Percentiles rank a stretch among this genome's conserved stretches.
These are phyloP conservation scores for Quercus lobata DNA, from an alignment of 331 rosid species.

Conservation along the genomic window DNA sequence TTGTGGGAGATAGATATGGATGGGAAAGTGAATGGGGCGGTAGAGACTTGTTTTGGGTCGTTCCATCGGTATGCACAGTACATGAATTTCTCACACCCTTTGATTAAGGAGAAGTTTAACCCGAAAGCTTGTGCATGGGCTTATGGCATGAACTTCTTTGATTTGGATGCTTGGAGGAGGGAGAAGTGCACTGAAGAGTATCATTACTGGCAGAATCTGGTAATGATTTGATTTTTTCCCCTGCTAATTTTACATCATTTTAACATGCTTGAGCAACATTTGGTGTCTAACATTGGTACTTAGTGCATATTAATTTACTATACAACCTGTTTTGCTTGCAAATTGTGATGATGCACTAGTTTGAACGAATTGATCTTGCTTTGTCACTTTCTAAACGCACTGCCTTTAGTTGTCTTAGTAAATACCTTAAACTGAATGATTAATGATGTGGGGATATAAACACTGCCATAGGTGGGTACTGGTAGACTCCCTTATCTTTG, in stretches of 20 bases:
- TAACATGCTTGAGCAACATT: neutral
- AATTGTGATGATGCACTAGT: neutral
- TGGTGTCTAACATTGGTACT: neutral
- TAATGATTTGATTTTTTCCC: constrained; percentile 24
- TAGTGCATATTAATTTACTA: neutral
- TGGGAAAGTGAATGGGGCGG: constrained; percentile 98
- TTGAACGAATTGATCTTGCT: constrained; percentile 1
- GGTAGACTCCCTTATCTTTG: too few relatives aligned
- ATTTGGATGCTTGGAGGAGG: constrained; percentile 97
- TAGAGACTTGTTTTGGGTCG: constrained; percentile 95
- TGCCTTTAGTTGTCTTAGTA: neutral
- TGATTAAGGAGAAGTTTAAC: constrained; percentile 80
- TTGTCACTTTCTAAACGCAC: neutral
- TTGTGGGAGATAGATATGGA: constrained; percentile 93
- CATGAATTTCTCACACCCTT: constrained; percentile 96
- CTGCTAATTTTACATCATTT: neutral
- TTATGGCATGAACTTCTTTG: constrained; percentile 96
- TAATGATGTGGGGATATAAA: neutral
- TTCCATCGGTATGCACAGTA: constrained; percentile 95
- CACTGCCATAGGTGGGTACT: neutral
- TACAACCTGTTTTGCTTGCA: neutral
- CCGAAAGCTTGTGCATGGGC: constrained; percentile 99
- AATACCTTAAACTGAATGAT: neutral
- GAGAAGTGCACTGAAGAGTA: constrained; percentile 90
- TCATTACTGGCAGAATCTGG: constrained; percentile 97